Base-by-base conservation (phyloP, 345 rosid genomes). In the Geranium rotundifolium region DNA sequence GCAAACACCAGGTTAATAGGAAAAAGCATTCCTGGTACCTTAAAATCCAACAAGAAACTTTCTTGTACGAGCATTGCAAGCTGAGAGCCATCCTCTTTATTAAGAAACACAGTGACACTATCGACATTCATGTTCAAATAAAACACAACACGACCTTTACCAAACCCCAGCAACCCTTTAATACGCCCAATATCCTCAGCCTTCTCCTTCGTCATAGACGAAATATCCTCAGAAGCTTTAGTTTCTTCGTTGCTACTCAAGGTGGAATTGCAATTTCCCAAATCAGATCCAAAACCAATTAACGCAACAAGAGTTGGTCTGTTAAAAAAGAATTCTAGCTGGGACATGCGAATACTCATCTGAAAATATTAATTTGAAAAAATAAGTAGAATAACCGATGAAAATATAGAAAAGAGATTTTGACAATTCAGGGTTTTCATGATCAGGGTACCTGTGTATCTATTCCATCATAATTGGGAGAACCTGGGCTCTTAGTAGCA, bases 341-440 rank as follows among this genome's bases (percentile, higher is more conserved):
- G 86, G 77, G 99, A 90, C 99, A 93, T 85, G 78, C 89, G 86
- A 69, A 93, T 77, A 60, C 88, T 81, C 99, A 93, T 90, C 99
- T 93, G 96, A 72, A 69, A 74, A 78, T 63, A 65, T 54, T 59
- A 57, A 65, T 73, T 58, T 54, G 50, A 60, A 81, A 16, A 19
- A 29, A 62, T 84, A 69, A 81, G 82, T 49, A 65, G 54, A 61
- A 69, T 41, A 72, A 62, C 55, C 8, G 50, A 60, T 39, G 20
- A 6, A 68, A 72, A 57, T 52, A 63, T 60, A 59, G 59, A 59
- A 27, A 31, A 61, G 4, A 17, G 27, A 56, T 60, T 60, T 39
- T 60, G 67, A 59, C 62, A 60, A 23, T 19, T 50, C 59, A 57
- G 20, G 58, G 52, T 58, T 57, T 57, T 62, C 57, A 70, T 80